Evolutionary conservation across 371 early-diverging fungal genomes (phyloP).

Genomic region (Mortierella sp.): DNA sequence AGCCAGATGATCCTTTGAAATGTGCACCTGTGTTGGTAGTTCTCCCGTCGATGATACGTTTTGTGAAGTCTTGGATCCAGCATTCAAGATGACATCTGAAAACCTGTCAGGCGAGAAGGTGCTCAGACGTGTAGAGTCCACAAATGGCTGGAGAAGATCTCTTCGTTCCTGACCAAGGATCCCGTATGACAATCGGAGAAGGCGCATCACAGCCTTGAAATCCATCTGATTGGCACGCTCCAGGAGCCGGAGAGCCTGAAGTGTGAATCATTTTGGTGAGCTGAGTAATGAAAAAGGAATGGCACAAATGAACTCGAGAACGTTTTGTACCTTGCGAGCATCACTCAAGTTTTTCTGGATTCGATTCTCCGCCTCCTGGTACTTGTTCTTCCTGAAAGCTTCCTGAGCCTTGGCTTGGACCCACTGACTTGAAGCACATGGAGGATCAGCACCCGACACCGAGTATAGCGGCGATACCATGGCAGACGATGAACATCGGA

Average conservation of each 20-base stretch:
- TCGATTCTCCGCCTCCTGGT: constrained; percentile 13
- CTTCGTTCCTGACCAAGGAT: constrained; percentile 36
- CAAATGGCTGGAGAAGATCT: constrained; percentile 31
- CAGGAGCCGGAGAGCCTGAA: constrained; percentile 40
- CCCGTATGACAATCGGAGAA: constrained; percentile 37
- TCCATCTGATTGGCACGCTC: constrained; percentile 52
- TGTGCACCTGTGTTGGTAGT: neutral
- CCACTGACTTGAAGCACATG: constrained; percentile 22
- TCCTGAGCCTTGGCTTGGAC: constrained; percentile 23
- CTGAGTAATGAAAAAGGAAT: neutral
- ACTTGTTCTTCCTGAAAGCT: constrained; percentile 25
- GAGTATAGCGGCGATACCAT: neutral
- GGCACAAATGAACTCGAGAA: neutral
- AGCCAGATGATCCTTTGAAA: constrained; percentile 1
- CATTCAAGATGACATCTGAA: constrained; percentile 15
- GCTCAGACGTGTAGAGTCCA: constrained; percentile 24
- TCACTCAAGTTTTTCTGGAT: constrained; percentile 28
- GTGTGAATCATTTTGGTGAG: neutral
- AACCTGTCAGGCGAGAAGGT: constrained; percentile 24
- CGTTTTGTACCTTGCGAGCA: constrained; percentile 28
- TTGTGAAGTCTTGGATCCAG: neutral
- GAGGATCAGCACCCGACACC: too few species aligned
- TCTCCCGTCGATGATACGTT: too few species aligned
- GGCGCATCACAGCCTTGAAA: constrained; percentile 27
- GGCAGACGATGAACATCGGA: neutral